These are phyloP conservation scores for Fusarium sp. DNA, from an alignment of 2,329 filamentous ascomycete species.

Conservation along the genomic window DNA sequence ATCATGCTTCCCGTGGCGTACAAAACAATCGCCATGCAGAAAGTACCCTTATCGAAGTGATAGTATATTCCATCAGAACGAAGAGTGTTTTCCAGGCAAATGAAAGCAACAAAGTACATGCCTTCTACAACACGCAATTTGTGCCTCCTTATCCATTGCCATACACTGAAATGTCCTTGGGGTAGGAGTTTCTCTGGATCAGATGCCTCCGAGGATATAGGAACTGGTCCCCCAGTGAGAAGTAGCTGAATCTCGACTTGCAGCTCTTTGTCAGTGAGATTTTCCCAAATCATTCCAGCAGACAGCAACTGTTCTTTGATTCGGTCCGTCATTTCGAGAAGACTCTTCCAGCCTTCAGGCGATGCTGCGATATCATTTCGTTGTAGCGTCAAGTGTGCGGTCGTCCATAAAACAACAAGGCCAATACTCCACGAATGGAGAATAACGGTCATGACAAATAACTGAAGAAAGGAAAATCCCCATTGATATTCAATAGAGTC, in stretches of 20 bases:
- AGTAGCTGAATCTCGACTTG: background rate
- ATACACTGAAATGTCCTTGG: background rate
- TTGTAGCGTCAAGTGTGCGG: background rate
- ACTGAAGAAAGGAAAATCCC: constrained; percentile 18
- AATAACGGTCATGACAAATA: background rate
- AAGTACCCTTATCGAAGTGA: background rate
- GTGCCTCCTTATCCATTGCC: background rate
- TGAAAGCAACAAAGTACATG: fast-evolving
- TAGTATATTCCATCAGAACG: background rate
- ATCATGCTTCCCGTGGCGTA: background rate
- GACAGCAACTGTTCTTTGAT: background rate
- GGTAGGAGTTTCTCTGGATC: background rate
- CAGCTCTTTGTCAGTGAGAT: background rate
- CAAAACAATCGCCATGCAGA: background rate
- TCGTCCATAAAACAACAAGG: background rate
- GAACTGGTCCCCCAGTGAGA: background rate
- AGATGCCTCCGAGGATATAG: background rate
- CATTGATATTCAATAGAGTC: background rate
- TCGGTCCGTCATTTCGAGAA: background rate
- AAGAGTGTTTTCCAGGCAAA: background rate
- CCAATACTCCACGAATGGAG: background rate
- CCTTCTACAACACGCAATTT: background rate
- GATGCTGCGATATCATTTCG: background rate
- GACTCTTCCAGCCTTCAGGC: background rate
- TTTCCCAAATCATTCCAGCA: background rate